Conservation (phyloP, 2,329 filamentous ascomycete species). For the Colletotrichum sansevieriae region DNA sequence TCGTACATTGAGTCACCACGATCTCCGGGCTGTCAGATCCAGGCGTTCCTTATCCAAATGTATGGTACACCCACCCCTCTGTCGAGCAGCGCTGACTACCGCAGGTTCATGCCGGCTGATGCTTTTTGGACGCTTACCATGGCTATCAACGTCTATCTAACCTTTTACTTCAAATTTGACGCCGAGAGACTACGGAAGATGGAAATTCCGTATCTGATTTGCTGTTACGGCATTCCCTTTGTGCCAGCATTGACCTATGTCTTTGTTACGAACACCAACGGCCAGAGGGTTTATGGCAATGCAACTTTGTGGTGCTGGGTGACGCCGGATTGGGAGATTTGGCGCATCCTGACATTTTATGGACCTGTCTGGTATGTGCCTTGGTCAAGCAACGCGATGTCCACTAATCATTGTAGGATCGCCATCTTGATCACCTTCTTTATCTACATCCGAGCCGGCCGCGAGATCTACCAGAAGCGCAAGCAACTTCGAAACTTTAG, state of each 20-base stretch:
- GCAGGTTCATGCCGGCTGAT: conserved; percentile 84
- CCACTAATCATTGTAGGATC: conserved; percentile 60
- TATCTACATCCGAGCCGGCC: conserved; percentile 76
- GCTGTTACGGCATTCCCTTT: conserved; percentile 81
- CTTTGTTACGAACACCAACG: conserved; percentile 68
- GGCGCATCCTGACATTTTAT: conserved; percentile 83
- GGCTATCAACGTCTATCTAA: conserved; percentile 86
- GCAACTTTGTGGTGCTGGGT: conserved; percentile 89
- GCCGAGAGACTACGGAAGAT: conserved; percentile 72
- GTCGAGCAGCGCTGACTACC: conserved; percentile 29
- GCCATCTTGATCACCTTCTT: conserved; percentile 71
- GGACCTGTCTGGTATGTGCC: conserved; percentile 73
- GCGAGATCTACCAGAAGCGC: conserved; percentile 76
- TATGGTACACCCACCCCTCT: conserved; percentile 59
- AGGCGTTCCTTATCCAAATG: conserved; percentile 87
- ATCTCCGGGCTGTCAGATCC: conserved; percentile 75
- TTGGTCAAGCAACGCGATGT: not conserved
- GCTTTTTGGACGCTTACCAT: conserved; percentile 84
- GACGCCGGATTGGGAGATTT: conserved; percentile 73
- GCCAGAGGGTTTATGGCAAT: conserved; percentile 75
- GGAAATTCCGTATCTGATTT: conserved; percentile 77
- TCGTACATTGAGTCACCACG: conserved; percentile 64
- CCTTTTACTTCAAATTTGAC: conserved; percentile 82
- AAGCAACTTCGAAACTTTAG: conserved; percentile 70
- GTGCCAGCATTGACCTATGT: conserved; percentile 76